Base-by-base conservation (phyloP, 805 yeast genomes). In the Monosporozyma servazzii region DNA sequence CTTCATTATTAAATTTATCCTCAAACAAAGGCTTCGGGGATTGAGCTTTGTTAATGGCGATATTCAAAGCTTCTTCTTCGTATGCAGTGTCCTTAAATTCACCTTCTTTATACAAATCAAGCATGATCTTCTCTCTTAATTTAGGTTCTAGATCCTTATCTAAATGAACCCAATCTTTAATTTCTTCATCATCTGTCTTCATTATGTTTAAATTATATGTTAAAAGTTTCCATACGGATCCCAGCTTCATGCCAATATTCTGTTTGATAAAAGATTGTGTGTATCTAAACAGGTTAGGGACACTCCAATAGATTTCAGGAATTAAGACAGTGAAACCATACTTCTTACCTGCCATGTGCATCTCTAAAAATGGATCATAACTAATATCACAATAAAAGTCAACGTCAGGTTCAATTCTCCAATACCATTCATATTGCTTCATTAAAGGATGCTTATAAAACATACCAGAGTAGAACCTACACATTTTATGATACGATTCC, bases 381-480 rank as follows among this genome's bases (percentile, higher is more conserved):
- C 95, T 85, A 50, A 89, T 68, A 66, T 91, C 97, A 69, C 99
- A 91, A 65, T 76, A 88, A 64, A 88, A 88, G 57, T 86, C 84
- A 40, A 91, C 93, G 57, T 86, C 86, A 3, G 98, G 98, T 67
- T 93, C 99, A 15, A 93, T 89, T 50, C 98, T 76, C 96, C 97
- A 90, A 69, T 89, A 91, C 95, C 96, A 91, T 55, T 89, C 88
- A 51, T 81, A 75, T 54, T 80, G 76, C 49, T 69, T 68, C 44
- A 91, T 83, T 55, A 87, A 64, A 5, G 86, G 87, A 66, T 91
- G 96, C 53, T 82, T 79, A 70, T 79, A 88, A 63, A 91, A 91
- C 52, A 75, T 74, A 1, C 96, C 96, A 0, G 95, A 81, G 63
- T 86, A 88, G 65, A 84, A 90, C 17, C 96, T 75, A 65, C 98